phyloP scores from a whole-genome alignment of 768 basidiomycete genomes.

The Suillus brevipes region DNA sequence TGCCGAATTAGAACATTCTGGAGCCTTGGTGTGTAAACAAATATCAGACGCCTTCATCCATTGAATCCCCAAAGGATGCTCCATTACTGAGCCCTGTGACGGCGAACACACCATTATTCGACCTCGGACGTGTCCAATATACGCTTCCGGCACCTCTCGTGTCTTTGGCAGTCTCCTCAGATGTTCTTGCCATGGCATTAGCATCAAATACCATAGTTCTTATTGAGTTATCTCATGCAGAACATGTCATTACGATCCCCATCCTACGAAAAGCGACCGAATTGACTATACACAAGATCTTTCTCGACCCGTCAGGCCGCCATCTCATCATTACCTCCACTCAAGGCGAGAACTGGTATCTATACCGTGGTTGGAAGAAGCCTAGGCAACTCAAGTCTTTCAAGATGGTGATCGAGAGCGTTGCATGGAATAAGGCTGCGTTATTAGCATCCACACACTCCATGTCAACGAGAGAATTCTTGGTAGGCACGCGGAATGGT shows the following conservation, averaged over 20 bases:
- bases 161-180: constrained; percentile 81
- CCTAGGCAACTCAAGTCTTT: constrained; percentile 76
- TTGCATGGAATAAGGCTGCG: constrained; percentile 86
- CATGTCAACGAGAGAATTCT: constrained; percentile 78
- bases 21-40: constrained; percentile 17
- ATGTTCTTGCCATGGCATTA: constrained; percentile 84
- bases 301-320: constrained; percentile 89
- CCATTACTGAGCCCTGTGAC: constrained; percentile 32
- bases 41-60: constrained; percentile 3
- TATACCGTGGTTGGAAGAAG: constrained; percentile 80
- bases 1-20: constrained; percentile 42
- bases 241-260: constrained; percentile 80
- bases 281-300: constrained; percentile 77
- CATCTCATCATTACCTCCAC: constrained; percentile 86
- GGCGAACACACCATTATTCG: constrained; percentile 62
- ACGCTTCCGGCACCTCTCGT: constrained; percentile 83
- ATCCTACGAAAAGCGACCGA: constrained; percentile 76
- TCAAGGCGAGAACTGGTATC: constrained; percentile 93
- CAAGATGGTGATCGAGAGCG: constrained; percentile 85
- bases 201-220: constrained; percentile 76
- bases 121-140: constrained; percentile 87
- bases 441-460: constrained; percentile 63
- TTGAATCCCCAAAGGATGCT: constrained; percentile 25
- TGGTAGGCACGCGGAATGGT: constrained; percentile 85
- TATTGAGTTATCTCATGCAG: constrained; percentile 86